Percentiles rank a stretch among this genome's conserved stretches.
Evolutionary conservation across 1,284 basidiomycete genomes (phyloP).

Genomic region (Leccinum colubrinum): DNA sequence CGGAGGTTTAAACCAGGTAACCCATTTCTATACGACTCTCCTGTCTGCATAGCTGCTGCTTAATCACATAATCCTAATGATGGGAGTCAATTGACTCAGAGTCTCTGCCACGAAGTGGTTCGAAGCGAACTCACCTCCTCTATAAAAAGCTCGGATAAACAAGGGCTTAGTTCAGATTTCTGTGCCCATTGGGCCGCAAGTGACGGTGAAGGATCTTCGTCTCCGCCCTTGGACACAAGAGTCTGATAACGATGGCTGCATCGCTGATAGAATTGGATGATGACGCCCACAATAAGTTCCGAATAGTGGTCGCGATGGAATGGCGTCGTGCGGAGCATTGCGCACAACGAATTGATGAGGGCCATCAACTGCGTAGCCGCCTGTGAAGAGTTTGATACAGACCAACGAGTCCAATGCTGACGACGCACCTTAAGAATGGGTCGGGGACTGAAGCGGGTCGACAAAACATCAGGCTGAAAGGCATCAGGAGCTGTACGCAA

Average conservation of each 20-base stretch:
- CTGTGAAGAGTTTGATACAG: conserved; percentile 37
- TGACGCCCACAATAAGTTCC: conserved; percentile 87
- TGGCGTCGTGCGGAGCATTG: conserved; percentile 91
- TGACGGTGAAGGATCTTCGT: conserved; percentile 44
- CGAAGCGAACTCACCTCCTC: conserved; percentile 35
- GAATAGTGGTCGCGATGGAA: conserved; percentile 92
- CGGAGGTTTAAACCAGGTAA: conserved; percentile 49
- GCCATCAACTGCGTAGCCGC: conserved; percentile 85
- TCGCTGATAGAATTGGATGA: conserved; percentile 95
- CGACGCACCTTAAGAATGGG: conserved; percentile 76
- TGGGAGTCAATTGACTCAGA: not conserved
- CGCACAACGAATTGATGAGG: conserved; percentile 89
- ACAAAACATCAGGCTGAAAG: conserved; percentile 76
- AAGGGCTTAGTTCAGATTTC: conserved; percentile 71
- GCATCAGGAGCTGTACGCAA: conserved; percentile 67
- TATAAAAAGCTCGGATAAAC: conserved; percentile 62
- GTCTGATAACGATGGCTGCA: conserved; percentile 88
- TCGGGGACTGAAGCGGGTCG: conserved; percentile 57
- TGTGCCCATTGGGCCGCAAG: conserved; percentile 90
- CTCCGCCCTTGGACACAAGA: conserved; percentile 51
- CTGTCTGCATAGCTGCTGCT: conserved; percentile 62
- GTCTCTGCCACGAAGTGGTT: not conserved
- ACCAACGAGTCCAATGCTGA: not conserved
- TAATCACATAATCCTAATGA: conserved; percentile 41
- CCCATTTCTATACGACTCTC: conserved; percentile 77